Evolutionary conservation across 139 green algal genomes (phyloP), one percentile per base, ranked within the genome.

Genomic region (Trebouxia sp.): DNA sequence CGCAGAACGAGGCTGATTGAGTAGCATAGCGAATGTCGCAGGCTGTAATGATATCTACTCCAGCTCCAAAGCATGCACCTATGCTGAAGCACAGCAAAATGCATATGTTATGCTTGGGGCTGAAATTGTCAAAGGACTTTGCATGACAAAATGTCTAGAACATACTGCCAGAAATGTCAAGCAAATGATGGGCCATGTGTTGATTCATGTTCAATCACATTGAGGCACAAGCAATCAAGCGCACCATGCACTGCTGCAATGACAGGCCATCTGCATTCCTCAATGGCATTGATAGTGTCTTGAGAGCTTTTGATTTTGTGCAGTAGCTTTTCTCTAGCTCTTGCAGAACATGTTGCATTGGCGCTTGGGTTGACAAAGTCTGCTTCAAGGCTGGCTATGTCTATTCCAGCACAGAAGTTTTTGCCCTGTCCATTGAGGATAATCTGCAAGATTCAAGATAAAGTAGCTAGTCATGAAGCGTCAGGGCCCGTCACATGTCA

Each of bases 31-130:
- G 85, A 22, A 98, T 84, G 86, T 98, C 95, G 65, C 86, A 93
- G 5, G 95, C 95, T 4, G 93, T 94, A 35, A 93, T 82, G 1
- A 98, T 79, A 85, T 98, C 94, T 20, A 98, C 76, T 1, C 94
- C 95, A 20, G 87, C 94, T n/a, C 95, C 95, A 14, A 96, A 76
- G 85, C 95, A 98, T 26, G 87, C 85, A 24, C 94, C 92, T 87
- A 85, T 28, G 65, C 14, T 56, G 50, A n/a, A 55, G 12, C 17
- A 74, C 20, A 42, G 1, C n/a, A n/a, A n/a, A n/a, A n/a, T n/a
- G n/a, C n/a, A n/a, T n/a, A n/a, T n/a, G n/a, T n/a, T n/a, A n/a
- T n/a, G n/a, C n/a, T n/a, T n/a, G n/a, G n/a, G n/a, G n/a, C n/a
- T n/a, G n/a, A n/a, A n/a, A n/a, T n/a, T n/a, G n/a, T n/a, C n/a